These are phyloP conservation scores for Cadophora sp. DNA, from an alignment of 2,329 filamentous ascomycete genomes.

Conservation along the genomic window DNA sequence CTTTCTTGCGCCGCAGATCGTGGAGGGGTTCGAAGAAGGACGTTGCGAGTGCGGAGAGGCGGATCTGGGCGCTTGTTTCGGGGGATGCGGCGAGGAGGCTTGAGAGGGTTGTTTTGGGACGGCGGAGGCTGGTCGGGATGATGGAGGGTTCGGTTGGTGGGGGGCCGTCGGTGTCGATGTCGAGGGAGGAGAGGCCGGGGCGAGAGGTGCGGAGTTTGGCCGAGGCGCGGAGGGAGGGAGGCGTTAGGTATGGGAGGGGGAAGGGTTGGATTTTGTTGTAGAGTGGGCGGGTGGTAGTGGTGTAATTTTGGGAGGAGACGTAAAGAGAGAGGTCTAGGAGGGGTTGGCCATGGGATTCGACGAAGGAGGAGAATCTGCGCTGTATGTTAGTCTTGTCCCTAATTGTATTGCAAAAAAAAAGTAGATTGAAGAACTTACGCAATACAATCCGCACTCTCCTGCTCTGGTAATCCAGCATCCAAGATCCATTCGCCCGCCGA, in stretches of 20 bases:
- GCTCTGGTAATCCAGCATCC: slow-evolving; percentile 50
- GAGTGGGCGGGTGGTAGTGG: slow-evolving; percentile 75
- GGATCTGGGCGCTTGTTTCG: slow-evolving; percentile 76
- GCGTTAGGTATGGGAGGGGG: slow-evolving; percentile 87
- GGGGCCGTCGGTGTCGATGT: slow-evolving; percentile 60
- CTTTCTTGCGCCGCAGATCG: slow-evolving; percentile 62
- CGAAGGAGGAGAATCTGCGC: slow-evolving; percentile 68
- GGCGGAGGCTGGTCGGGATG: slow-evolving; percentile 44
- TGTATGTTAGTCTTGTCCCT: slow-evolving; percentile 4
- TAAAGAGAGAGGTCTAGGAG: slow-evolving; percentile 89
- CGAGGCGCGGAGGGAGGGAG: slow-evolving; percentile 72
- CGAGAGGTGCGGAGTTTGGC: slow-evolving; percentile 75
- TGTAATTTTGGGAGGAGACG: slow-evolving; percentile 89
- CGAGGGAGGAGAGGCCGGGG: slow-evolving; percentile 72
- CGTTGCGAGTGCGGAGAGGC: slow-evolving; percentile 74
- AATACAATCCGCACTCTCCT: slow-evolving; percentile 54
- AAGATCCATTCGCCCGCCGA: slow-evolving; percentile 57
- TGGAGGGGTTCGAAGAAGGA: slow-evolving; percentile 76
- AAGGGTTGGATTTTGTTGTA: slow-evolving; percentile 83
- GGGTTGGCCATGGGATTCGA: slow-evolving; percentile 76
- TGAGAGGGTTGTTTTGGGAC: slow-evolving; percentile 56
- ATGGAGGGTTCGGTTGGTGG: slow-evolving; percentile 43
- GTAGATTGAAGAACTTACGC: slow-evolving; percentile 48
- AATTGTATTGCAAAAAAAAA: no score
- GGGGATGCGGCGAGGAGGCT: slow-evolving; percentile 67